A percentile compares a stretch with the other conserved stretches of the same genome.
phyloP scores from a whole-genome alignment of 148 eudicot species.

The Cornus suecica region DNA sequence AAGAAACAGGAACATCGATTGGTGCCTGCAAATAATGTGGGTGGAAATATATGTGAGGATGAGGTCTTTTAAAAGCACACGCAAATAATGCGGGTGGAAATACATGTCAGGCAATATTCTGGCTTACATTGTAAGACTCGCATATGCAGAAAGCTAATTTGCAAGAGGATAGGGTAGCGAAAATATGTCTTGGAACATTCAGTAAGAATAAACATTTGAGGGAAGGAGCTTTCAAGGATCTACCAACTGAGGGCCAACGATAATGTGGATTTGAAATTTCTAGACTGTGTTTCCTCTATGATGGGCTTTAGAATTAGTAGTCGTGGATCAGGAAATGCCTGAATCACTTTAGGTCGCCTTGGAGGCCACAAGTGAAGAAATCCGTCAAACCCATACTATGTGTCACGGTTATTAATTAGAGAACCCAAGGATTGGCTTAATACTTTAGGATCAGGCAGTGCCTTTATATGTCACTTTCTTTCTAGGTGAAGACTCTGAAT shows the following conservation, averaged over 20 bases:
- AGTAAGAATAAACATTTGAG: not conserved
- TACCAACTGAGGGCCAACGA: not conserved
- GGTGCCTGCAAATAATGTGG: constrained; percentile 66
- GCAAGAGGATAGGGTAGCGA: not conserved
- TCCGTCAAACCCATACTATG: not conserved
- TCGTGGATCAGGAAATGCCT: not conserved
- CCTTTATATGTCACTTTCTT: not conserved
- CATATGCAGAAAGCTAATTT: not conserved
- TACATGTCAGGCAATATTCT: not conserved
- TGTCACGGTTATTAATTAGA: not conserved
- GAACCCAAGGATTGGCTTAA: not conserved
- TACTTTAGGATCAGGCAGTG: not conserved
- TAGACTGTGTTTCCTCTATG: too few species aligned
- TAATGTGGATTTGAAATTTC: not conserved
- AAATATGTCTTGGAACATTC: not conserved
- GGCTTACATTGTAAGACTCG: not conserved
- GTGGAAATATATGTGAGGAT: not conserved
- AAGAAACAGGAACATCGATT: constrained; percentile 72
- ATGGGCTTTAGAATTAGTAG: not conserved
- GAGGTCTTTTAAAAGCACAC: not conserved
- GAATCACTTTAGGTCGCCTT: not conserved
- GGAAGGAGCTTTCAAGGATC: not conserved
- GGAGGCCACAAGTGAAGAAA: not conserved
- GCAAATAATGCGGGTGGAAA: not conserved
- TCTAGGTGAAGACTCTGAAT: not conserved